Conservation (phyloP, 306 rosid genomes). For the Begonia peltatifolia region DNA sequence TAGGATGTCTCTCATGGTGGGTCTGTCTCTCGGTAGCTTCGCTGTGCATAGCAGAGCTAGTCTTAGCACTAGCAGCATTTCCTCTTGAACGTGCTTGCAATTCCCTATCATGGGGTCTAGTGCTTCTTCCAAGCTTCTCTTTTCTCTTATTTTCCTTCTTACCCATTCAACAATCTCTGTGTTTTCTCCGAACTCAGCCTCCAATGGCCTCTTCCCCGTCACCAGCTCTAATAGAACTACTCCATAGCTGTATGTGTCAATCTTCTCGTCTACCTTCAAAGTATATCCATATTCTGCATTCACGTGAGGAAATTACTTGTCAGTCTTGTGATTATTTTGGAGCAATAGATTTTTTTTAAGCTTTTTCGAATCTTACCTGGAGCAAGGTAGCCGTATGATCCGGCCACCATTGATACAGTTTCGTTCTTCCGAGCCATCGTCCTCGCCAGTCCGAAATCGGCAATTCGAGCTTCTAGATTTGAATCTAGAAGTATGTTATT, state of each 20-base stretch:
- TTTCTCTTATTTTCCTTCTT: slow-evolving; percentile 47
- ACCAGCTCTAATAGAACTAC: slow-evolving; percentile 86
- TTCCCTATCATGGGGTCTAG: slow-evolving; percentile 71
- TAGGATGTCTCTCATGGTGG: slow-evolving; percentile 86
- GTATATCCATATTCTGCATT: slow-evolving; percentile 82
- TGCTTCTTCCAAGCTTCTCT: slow-evolving; percentile 55
- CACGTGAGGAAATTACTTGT: neutral
- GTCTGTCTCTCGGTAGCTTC: slow-evolving; percentile 80
- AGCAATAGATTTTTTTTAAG: no score
- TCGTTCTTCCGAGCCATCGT: slow-evolving; percentile 82
- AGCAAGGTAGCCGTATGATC: slow-evolving; percentile 96
- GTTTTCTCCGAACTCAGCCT: slow-evolving; percentile 60
- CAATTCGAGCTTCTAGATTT: slow-evolving; percentile 81
- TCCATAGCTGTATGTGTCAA: slow-evolving; percentile 84
- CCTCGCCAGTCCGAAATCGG: slow-evolving; percentile 90
- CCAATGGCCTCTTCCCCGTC: slow-evolving; percentile 69
- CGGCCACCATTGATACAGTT: slow-evolving; percentile 88
- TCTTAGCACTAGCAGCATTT: slow-evolving; percentile 83
- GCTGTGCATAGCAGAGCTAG: slow-evolving; percentile 85
- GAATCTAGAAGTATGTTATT: slow-evolving; percentile 80
- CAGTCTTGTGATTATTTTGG: no score
- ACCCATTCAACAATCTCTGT: slow-evolving; percentile 86
- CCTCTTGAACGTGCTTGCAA: slow-evolving; percentile 67
- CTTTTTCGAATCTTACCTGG: slow-evolving; percentile 47
- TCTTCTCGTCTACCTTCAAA: slow-evolving; percentile 87